Evolutionary conservation across 768 basidiomycete genomes (phyloP).

Genomic region (Ramaria rubella): DNA sequence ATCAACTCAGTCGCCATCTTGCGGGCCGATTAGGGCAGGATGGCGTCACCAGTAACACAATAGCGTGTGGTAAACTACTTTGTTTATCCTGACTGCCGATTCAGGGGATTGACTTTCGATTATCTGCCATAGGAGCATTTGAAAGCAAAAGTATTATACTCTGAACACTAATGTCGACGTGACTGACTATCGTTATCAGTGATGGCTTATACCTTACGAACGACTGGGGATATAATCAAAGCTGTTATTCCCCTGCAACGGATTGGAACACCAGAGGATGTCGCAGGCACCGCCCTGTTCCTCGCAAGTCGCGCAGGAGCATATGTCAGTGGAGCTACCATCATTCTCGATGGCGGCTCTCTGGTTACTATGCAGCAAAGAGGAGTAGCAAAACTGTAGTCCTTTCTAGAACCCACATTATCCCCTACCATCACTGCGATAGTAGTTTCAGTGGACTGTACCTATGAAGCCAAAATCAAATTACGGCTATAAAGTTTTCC

Average conservation of each 20-base stretch:
- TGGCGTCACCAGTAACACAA: slow-evolving; percentile 54
- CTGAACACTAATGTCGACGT: slow-evolving; percentile 4
- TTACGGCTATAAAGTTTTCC: too few species aligned
- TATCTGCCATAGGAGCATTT: slow-evolving; percentile 30
- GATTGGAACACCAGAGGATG: slow-evolving; percentile 58
- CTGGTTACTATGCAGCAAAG: slow-evolving; percentile 26
- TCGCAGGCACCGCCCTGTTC: slow-evolving; percentile 57
- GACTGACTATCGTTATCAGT: slow-evolving; percentile 28
- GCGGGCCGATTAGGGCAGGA: slow-evolving; percentile 50
- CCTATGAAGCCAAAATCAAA: too few species aligned
- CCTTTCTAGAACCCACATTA: too few species aligned
- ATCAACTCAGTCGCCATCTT: slow-evolving; percentile 53
- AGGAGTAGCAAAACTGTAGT: background rate
- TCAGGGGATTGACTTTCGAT: background rate
- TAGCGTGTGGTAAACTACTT: slow-evolving; percentile 47
- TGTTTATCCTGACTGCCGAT: background rate
- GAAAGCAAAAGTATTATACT: slow-evolving; percentile 34
- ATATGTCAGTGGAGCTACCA: slow-evolving; percentile 58
- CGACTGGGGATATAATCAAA: slow-evolving; percentile 37
- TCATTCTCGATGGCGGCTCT: slow-evolving; percentile 55
- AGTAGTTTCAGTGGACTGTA: too few species aligned
- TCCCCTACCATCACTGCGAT: too few species aligned
- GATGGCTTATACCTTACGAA: slow-evolving; percentile 47
- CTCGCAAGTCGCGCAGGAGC: slow-evolving; percentile 53
- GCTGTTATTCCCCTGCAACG: slow-evolving; percentile 41